phyloP scores from a whole-genome alignment of 2,329 filamentous ascomycete species.

The Colletotrichum tropicale region DNA sequence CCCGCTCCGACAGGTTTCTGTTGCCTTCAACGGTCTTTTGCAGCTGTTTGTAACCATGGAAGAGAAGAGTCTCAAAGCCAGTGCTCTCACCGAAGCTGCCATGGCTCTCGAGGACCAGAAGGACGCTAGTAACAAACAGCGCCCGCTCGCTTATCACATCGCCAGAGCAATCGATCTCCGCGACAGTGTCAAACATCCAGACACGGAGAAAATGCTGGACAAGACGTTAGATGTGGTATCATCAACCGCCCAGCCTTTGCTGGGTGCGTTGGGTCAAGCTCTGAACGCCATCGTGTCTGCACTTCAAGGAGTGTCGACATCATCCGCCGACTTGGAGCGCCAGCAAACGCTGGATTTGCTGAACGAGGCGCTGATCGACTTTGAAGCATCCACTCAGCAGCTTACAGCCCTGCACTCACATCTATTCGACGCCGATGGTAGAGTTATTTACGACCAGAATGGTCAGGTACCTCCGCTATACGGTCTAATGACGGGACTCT shows the following conservation, averaged over 20 bases:
- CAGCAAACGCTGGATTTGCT: accelerated
- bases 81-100: not conserved
- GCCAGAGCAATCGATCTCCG: not conserved
- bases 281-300: not conserved
- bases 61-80: not conserved
- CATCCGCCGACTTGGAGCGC: accelerated
- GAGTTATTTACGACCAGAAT: not conserved
- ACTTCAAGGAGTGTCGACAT: accelerated
- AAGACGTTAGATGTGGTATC: not conserved
- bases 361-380: accelerated
- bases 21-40: not conserved
- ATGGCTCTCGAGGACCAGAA: not conserved
- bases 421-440: not conserved
- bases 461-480: not conserved
- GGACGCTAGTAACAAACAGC: not conserved
- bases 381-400: accelerated
- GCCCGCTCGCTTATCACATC: not conserved
- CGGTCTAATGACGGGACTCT: not conserved
- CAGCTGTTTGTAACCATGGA: not conserved
- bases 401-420: not conserved
- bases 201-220: not conserved
- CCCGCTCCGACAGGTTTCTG: not conserved
- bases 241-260: not conserved
- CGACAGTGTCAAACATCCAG: not conserved
- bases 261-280: not conserved